Evolutionary conservation across 192 early-diverging fungal genomes (phyloP), one percentile per base, ranked within the genome.

Genomic region (Mortierella alpina): DNA sequence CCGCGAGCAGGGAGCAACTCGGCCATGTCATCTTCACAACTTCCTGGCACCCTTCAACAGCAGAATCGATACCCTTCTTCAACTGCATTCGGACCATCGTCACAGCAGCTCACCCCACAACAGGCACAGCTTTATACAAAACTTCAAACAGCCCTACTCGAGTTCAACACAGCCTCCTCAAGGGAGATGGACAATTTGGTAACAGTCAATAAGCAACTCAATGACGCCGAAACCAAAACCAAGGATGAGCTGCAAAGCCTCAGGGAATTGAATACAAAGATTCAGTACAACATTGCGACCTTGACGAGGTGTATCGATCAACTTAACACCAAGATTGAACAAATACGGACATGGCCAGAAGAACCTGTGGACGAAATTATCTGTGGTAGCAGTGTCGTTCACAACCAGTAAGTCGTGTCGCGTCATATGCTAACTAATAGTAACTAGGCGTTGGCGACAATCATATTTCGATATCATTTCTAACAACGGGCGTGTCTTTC

Each of bases 171-270:
- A 69, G 83, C 80, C 11, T 82, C 90, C 44, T 87, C 91, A 22
- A 70, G 75, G 0, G 88, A 92, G 10, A 93, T 93, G 80, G 88
- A 93, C 74, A 83, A 85, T 65, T 83, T 93, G 22, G 71, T 95
- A 53, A 84, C 84, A 47, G 86, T 89, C 39, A 92, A 93, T 57
- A 84, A 88, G 56, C 86, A 91, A 51, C 87, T 97, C 12, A 88
- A 91, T 72, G 90, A 93, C 20, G 92, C 92, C 10, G 93, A 93
- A 50, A 79, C 75, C 20, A 86, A 86, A 8, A 88, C 96, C 13
- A 82, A 86, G 12, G 80, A 92, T 8, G 91, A 94, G 59, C 78
- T 88, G 10, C 77, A 75, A 12, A 82, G 87, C 82, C 84, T 95
- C 41, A 59, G 73, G 6, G 91, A 79, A 8, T 20, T 79, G 23